Conservation (phyloP, 1,139 yeast species). For the Suhomyces guaymorum region DNA sequence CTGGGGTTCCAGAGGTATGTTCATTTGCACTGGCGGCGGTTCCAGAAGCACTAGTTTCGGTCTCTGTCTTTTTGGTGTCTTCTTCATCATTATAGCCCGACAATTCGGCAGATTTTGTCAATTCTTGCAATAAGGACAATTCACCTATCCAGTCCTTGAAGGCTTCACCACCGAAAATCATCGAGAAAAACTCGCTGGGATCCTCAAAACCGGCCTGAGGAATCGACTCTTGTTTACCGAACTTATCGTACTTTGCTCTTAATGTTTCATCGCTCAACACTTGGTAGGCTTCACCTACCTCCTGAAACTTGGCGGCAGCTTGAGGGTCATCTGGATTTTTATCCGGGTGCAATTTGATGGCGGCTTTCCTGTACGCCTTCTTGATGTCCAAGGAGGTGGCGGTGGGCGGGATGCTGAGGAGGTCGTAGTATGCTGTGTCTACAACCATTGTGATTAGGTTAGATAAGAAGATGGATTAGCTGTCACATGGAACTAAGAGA, state of each 20-base stretch:
- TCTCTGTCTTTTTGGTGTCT: constrained; percentile 25
- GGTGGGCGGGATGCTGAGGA: constrained; percentile 62
- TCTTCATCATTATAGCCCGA: constrained; percentile 45
- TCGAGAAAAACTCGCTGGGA: constrained; percentile 59
- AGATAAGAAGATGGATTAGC: not conserved
- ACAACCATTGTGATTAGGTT: constrained; percentile 66
- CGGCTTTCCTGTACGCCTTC: constrained; percentile 88
- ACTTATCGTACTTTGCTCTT: constrained; percentile 77
- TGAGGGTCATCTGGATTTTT: constrained; percentile 86
- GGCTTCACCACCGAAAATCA: constrained; percentile 82
- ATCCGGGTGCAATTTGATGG: constrained; percentile 90
- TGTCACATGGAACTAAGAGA: constrained; percentile 1
- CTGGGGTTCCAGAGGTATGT: constrained; percentile 1
- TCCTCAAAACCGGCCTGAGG: constrained; percentile 88
- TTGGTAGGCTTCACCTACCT: constrained; percentile 78
- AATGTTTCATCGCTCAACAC: constrained; percentile 75
- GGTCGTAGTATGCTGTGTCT: constrained; percentile 86
- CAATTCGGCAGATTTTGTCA: constrained; percentile 70
- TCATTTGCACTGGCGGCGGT: no score
- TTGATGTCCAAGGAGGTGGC: constrained; percentile 87
- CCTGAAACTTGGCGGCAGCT: constrained; percentile 72
- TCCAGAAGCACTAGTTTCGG: constrained; percentile 5
- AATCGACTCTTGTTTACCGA: constrained; percentile 80
- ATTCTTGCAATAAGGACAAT: constrained; percentile 77
- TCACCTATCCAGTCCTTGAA: constrained; percentile 79